Percentiles rank a stretch among this genome's conserved stretches.
Conservation (phyloP, 108 stramenopile species). For the Discostella pseudostelligera region DNA sequence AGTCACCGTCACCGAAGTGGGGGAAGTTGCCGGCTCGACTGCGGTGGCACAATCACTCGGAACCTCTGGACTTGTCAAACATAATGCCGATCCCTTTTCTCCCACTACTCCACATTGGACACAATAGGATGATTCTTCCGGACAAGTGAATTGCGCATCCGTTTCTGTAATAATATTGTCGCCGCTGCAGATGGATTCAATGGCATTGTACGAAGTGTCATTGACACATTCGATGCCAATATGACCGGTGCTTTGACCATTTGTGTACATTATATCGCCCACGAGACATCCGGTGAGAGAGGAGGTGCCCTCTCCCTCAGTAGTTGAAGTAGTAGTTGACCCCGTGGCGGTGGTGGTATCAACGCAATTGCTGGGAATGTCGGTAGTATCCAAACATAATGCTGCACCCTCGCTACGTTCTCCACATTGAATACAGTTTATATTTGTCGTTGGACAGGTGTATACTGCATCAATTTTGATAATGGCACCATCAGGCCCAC, state of each 20-base stretch:
- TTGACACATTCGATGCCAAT: conserved; percentile 1
- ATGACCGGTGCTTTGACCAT: neutral
- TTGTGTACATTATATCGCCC: neutral
- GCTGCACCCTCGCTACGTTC: neutral
- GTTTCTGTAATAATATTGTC: neutral
- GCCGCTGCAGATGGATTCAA: neutral
- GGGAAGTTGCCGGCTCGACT: too few species aligned
- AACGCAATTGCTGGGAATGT: neutral
- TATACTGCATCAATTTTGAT: neutral
- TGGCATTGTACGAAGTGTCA: neutral
- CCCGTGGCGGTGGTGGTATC: neutral
- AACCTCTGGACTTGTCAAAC: neutral
- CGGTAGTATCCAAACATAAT: neutral
- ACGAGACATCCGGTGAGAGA: too few species aligned
- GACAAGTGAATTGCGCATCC: neutral
- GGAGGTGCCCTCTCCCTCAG: neutral
- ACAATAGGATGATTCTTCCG: neutral
- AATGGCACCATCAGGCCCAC: conserved; percentile 3
- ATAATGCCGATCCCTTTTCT: neutral
- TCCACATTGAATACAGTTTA: conserved; percentile 3
- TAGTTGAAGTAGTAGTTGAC: neutral
- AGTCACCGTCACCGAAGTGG: too few species aligned
- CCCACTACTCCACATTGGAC: neutral
- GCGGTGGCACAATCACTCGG: neutral
- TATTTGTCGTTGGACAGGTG: neutral